Evolutionary conservation across 768 basidiomycete species (phyloP), one percentile per base, ranked within the genome.

Genomic region (Amanita jacksonii): DNA sequence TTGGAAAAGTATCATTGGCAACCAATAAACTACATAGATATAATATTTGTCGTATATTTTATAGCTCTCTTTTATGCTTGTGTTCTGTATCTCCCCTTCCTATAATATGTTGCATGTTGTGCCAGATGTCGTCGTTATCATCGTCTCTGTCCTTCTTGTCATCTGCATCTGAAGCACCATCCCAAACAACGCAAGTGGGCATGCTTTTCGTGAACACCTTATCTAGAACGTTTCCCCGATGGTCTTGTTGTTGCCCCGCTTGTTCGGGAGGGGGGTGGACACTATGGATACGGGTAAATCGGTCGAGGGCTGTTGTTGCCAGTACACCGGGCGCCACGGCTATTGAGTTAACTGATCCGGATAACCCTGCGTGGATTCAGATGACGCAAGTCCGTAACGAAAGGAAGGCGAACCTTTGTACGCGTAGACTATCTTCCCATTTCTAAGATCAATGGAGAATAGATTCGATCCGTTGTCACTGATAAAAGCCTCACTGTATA

Each of bases 1-100:
- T 12, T 98, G 93, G 94, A 75, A 81, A 64, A 89, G 85, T 54
- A 70, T 81, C 57, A 90, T 92, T 53, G 90, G 75, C 39, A 60
- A 68, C 39, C 51, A 63, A 49, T 63, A 56, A 48, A 16, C 41
- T 19, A 30, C 8, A 45, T 51, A 25, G 28, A 16, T 24, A 8
- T 24, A 28, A 19, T 13, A 15, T 2, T n/a, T n/a, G 18, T 9
- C 15, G 28, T 25, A 10, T 42, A 23, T 8, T 33, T 33, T 12
- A 6, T 6, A 28, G 12, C 12, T 28, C 4, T 43, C 19, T 41
- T 5, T 32, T 30, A 41, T 49, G 49, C 43, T 58, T 54, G 49
- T 57, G 58, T 38, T 53, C 51, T 25, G 61, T 59, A 31, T 57
- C 57, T 41, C 60, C 59, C 23, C 63, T 64, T 31, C 66, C 70